phyloP scores from a whole-genome alignment of 176 grass and related monocot species.

The Triticum dicoccoides region DNA sequence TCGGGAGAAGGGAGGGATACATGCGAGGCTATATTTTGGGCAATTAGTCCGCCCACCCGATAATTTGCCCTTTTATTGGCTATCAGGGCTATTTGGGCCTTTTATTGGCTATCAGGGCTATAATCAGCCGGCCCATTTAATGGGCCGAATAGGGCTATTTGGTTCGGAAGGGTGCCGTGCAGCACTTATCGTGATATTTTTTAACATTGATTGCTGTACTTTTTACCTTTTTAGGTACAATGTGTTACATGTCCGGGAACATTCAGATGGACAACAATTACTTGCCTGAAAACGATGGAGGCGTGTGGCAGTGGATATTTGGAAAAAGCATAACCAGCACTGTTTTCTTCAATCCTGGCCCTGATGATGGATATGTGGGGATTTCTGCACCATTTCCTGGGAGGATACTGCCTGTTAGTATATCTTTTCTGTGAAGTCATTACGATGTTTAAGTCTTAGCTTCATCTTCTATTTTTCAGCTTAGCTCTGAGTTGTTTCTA shows the following conservation, averaged over 20 bases:
- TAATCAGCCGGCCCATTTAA: background rate
- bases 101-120: background rate
- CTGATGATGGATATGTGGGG: slow-evolving; percentile 88
- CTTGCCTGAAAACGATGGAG: slow-evolving; percentile 77
- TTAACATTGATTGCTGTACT: background rate
- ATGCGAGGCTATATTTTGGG: background rate
- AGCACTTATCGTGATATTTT: background rate
- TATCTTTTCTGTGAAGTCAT: slow-evolving; percentile 12
- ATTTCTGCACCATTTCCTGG: slow-evolving; percentile 78
- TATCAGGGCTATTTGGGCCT: too few species aligned
- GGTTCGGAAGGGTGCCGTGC: background rate
- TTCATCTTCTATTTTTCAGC: background rate
- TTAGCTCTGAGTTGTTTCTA: background rate
- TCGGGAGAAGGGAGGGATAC: background rate
- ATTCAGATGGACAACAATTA: slow-evolving; percentile 92
- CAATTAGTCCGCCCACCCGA: background rate
- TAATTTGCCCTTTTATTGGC: background rate
- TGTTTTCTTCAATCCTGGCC: slow-evolving; percentile 67
- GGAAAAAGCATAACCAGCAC: slow-evolving; percentile 74
- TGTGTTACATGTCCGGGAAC: slow-evolving; percentile 85
- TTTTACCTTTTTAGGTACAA: slow-evolving; percentile 57
- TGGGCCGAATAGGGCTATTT: background rate
- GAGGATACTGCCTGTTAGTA: slow-evolving; percentile 79
- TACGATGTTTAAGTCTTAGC: background rate
- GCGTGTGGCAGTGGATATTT: slow-evolving; percentile 96